Percentiles rank a stretch among this genome's conserved stretches.
Conservation (phyloP, 768 basidiomycete genomes). For the Boletus rubropictus region DNA sequence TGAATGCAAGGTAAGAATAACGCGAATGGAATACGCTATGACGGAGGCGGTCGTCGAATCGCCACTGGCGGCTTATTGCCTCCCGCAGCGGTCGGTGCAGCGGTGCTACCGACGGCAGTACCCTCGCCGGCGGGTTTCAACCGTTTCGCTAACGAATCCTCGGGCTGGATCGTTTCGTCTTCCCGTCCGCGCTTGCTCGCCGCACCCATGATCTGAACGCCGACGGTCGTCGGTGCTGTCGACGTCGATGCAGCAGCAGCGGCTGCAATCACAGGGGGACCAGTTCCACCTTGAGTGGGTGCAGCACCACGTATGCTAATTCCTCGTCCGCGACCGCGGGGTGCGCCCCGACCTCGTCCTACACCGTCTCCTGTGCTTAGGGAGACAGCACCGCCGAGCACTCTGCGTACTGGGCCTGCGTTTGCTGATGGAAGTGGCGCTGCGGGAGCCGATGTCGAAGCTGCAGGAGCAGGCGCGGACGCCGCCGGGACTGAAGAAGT, state of each 20-base stretch:
- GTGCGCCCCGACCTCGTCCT: conserved; percentile 34
- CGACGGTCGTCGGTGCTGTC: conserved; percentile 30
- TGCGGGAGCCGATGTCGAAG: conserved; percentile 16
- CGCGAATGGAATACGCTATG: conserved; percentile 1
- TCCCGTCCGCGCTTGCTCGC: conserved; percentile 62
- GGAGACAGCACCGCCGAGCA: conserved; percentile 26
- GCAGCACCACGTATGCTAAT: conserved; percentile 29
- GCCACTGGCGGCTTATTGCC: conserved; percentile 30
- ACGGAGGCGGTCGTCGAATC: conserved; percentile 29
- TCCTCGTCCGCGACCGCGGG: conserved; percentile 28
- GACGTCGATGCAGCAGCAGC: conserved; percentile 5
- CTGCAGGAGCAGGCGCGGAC: conserved; percentile 2
- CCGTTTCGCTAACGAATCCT: conserved; percentile 62
- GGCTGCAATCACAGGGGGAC: conserved; percentile 22
- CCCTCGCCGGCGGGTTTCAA: conserved; percentile 45
- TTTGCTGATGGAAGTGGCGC: conserved; percentile 21
- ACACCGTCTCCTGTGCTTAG: conserved; percentile 19
- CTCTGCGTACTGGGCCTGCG: conserved; percentile 30
- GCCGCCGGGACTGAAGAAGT: conserved; percentile 12
- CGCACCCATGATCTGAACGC: conserved; percentile 59
- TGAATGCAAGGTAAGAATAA: not conserved
- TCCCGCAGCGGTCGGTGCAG: conserved; percentile 2
- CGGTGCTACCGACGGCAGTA: not conserved
- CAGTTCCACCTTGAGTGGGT: conserved; percentile 13
- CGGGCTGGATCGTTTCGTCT: conserved; percentile 36